These are phyloP conservation scores for Dendrocalamus sinicus DNA, from an alignment of 176 grass and related monocot species.

Conservation along the genomic window DNA sequence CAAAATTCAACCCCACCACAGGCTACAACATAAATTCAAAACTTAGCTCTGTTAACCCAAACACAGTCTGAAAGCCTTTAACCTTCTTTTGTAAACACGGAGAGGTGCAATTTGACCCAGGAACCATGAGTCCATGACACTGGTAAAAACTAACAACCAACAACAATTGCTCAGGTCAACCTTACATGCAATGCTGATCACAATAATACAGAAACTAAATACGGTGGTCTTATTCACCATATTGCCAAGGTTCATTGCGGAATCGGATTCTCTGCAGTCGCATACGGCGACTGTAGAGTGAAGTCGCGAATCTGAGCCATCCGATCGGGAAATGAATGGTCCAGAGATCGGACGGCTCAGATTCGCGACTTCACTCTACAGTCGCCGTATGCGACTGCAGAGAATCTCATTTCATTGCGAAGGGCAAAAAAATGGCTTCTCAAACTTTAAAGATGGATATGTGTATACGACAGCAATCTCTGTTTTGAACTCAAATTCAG, in stretches of 20 bases:
- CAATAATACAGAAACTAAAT: background rate
- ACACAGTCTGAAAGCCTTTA: background rate
- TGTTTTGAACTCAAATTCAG: slow-evolving; percentile 3
- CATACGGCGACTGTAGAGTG: no score
- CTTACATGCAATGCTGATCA: background rate
- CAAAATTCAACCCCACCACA: background rate
- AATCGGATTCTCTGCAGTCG: no score
- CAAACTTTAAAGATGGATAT: background rate
- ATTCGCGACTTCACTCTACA: no score
- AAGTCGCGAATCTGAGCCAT: no score
- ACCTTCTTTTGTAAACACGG: background rate
- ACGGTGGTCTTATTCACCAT: background rate
- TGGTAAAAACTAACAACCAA: background rate
- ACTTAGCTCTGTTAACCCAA: background rate
- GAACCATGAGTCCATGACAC: background rate
- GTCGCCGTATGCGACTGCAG: no score
- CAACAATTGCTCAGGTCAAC: slow-evolving; percentile 4
- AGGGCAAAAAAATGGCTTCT: background rate
- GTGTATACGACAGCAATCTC: background rate
- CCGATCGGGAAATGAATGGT: no score
- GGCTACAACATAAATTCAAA: background rate
- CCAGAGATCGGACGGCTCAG: no score
- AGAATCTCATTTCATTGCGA: no score
- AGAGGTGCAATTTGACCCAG: background rate
- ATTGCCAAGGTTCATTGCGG: no score